Evolutionary conservation across 305 asterid genomes (phyloP), one percentile per base, ranked within the genome.

Genomic region (Fraxinus velutina): DNA sequence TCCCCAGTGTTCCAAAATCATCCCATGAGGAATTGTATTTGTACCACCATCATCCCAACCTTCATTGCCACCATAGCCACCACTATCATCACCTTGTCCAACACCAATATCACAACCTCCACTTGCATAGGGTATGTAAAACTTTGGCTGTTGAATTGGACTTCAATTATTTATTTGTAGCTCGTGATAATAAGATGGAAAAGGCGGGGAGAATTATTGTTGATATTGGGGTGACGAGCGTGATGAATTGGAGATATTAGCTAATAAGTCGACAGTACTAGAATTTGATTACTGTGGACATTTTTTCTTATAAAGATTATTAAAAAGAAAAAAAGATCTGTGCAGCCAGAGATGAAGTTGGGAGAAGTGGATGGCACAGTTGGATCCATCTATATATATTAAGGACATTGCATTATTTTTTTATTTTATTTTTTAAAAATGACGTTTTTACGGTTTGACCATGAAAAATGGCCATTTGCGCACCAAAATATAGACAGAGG

Each of bases 1-100:
- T n/a, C 44, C 12, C 22, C 6, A 30, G 73, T 55, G 87, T 86
- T 24, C 91, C 90, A 73, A 89, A 82, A 33, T 82, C 80, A 15
- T 73, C 36, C 32, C 39, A 36, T 2, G 50, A 78, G 3, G 76
- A 78, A 34, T 42, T 24, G 19, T 88, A 85, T 0, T 82, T 77
- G 39, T 76, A 2, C 80, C 88, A 36, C 36, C 72, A n/a, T 44
- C 57, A 71, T 76, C 73, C 84, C 84, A 79, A 68, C 19, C 24
- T 7, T 42, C 79, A 62, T 68, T 62, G 0, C 80, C 86, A 17
- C 82, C 79, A 62, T 68, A 52, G 0, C 80, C 86, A 17, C 82
- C 82, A 9, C 77, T 6, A 19, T 6, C 13, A 21, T 57, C 29
- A 6, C 82, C 78, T 3, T 78, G 21, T 0, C 86, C 86, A 0